phyloP scores from a whole-genome alignment of 2,329 filamentous ascomycete genomes.

The Hypoxylon sp. region DNA sequence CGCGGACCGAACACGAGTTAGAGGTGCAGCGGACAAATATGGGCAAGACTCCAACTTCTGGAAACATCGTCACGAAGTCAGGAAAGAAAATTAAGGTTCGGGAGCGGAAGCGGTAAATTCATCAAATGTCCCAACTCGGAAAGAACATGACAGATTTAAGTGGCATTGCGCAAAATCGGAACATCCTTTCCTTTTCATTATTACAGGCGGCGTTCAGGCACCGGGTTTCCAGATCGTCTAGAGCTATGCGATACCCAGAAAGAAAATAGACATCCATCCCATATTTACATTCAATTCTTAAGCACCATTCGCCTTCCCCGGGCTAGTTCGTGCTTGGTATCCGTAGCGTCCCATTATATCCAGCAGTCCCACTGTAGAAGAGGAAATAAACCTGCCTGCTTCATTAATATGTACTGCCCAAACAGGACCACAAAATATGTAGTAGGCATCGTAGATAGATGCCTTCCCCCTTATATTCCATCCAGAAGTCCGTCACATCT shows the following conservation, averaged over 20 bases:
- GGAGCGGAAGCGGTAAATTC: slow-evolving; percentile 69
- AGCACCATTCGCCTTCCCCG: slow-evolving; percentile 17
- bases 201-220: slow-evolving; percentile 42
- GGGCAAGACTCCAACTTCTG: slow-evolving; percentile 73
- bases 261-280: slow-evolving; percentile 34
- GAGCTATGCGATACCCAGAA: slow-evolving; percentile 46
- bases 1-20: slow-evolving; percentile 69
- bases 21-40: slow-evolving; percentile 73
- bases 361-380: slow-evolving; percentile 34
- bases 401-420: slow-evolving; percentile 40
- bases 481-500: slow-evolving; percentile 12
- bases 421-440: slow-evolving; percentile 9
- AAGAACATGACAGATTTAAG: background rate
- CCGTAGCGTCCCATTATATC: slow-evolving; percentile 40
- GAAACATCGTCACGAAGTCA: slow-evolving; percentile 70
- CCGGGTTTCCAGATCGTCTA: slow-evolving; percentile 38
- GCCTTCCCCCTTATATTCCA: slow-evolving; percentile 25
- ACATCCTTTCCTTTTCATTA: slow-evolving; percentile 29
- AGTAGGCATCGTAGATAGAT: slow-evolving; percentile 21
- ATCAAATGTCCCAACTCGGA: background rate
- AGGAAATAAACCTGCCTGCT: slow-evolving; percentile 34
- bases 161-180: slow-evolving; percentile 6
- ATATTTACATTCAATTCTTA: slow-evolving; percentile 34
- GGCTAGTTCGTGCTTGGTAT: slow-evolving; percentile 21
- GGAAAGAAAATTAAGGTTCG: slow-evolving; percentile 75